Evolutionary conservation across 2,329 filamentous ascomycete genomes (phyloP), one percentile per base, ranked within the genome.

Genomic region (Aspergillus arachidicola): DNA sequence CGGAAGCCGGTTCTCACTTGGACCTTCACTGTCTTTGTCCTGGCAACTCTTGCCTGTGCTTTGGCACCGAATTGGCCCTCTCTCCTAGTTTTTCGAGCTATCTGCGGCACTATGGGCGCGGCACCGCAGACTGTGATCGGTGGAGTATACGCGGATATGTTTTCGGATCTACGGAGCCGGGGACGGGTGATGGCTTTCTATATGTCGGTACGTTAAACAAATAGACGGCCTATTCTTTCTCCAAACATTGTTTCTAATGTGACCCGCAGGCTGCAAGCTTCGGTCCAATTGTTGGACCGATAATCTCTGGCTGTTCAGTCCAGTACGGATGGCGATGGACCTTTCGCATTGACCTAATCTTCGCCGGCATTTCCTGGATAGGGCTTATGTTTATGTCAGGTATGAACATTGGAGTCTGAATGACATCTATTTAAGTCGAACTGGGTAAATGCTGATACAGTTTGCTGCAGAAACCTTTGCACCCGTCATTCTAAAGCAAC

Each of bases 281-380:
- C 26, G 81, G 79, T 1, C 81, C 82, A 0, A 69, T 79, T 0
- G 61, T 81, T 10, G 79, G 78, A 0, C 81, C 81, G 0, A 77
- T 80, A 0, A 79, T 83, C 26, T 82, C 81, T 0, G 82, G 81
- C 0, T 83, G 78, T 53, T 71, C 76, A 6, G 71, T 78, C 0
- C 58, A 70, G 1, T 69, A 78, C n/a, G 76, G 74, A 1, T 84
- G 82, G 82, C 73, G 80, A 28, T 83, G 81, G 79, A 74, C 77
- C 0, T 84, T 83, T 43, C 81, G 80, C 85, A 83, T 92, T 28
- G 89, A 81, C 16, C 80, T 91, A 19, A 90, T 93, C 21, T 81
- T 91, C 60, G 90, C 90, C 2, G 80, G 73, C 4, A 66, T 70
- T 4, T 89, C 88, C 1, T 82, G 89, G 75, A 73, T 88, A 2